Percentiles rank a stretch among this genome's conserved stretches.
Evolutionary conservation across 2,329 filamentous ascomycete species (phyloP).

Genomic region (Aspergillus terreus): DNA sequence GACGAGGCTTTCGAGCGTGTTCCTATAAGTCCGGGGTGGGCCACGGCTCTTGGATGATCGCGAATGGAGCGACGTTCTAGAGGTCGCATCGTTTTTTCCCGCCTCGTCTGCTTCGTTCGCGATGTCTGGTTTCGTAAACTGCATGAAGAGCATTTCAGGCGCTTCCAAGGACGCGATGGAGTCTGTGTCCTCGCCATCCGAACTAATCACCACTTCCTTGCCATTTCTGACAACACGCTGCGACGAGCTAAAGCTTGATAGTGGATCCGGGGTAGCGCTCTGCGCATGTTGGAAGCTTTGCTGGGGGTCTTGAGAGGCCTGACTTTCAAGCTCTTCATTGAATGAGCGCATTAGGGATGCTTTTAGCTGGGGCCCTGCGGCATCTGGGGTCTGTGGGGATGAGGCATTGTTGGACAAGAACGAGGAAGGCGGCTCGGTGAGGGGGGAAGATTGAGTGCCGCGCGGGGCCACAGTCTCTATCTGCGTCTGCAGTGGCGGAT

Average conservation of each 20-base stretch:
- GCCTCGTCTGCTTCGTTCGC: conserved; percentile 7
- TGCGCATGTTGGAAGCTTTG: conserved; percentile 7
- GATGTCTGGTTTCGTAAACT: conserved; percentile 17
- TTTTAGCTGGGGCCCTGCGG: conserved; percentile 12
- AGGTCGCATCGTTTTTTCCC: conserved; percentile 3
- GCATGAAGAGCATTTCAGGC: conserved; percentile 49
- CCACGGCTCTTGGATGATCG: conserved; percentile 11
- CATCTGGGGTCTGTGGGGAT: conserved; percentile 15
- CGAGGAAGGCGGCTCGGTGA: conserved; percentile 23
- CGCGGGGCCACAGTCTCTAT: conserved; percentile 12
- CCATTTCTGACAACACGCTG: conserved; percentile 57
- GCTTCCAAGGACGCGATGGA: conserved; percentile 55
- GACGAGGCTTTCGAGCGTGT: conserved; percentile 61
- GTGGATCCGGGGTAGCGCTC: neutral
- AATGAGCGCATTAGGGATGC: conserved; percentile 13
- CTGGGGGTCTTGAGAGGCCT: conserved; percentile 14
- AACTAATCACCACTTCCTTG: conserved; percentile 56
- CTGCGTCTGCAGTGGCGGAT: conserved; percentile 2
- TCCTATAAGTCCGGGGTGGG: conserved; percentile 49
- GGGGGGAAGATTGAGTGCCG: conserved; percentile 23
- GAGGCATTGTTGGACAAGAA: conserved; percentile 12
- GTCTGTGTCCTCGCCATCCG: conserved; percentile 66
- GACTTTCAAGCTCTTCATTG: conserved; percentile 5
- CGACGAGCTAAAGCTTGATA: conserved; percentile 27
- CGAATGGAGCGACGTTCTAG: conserved; percentile 11